Base-by-base conservation (phyloP, 2,329 filamentous ascomycete species). In the Xylaria sp. region DNA sequence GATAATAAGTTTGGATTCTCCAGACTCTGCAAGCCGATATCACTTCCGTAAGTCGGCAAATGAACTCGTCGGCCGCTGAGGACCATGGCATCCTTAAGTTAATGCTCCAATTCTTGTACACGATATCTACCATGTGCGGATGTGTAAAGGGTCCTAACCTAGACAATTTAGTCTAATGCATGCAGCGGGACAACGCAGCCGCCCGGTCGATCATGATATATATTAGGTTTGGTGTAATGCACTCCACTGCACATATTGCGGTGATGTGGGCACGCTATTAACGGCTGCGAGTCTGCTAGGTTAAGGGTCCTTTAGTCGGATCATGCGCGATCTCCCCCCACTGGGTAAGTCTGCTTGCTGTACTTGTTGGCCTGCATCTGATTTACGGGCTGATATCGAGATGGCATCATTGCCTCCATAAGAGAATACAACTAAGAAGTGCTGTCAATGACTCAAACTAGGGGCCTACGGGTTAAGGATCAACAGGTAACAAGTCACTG, bases 181-280 rank as follows among this genome's bases (percentile, higher is more conserved):
- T 51, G 59, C 23, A 1, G 20, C 20, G 26, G 59, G 58, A 38
- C 56, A 23, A 31, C 38, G 17, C 40, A 20, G 59, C 28, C 48
- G 31, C 38, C 26, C 40, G 40, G 59, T 54, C 48, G 59, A 62
- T 62, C 59, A 42, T 54, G 31, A 46, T 15, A 42, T 53, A 23
- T 26, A 62, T 53, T 49, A 9, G 59, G 59, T 9, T 23, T 53
- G 59, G 44, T 31, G 59, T 51, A 9, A 49, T 61, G 20, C 44
- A 13, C 11, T 26, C 44, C 13, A 48, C 20, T 58, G 38, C 11
- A 57, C 31, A n/a, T 10, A 26, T 36, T 38, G 3, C 33, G 10
- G 33, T 36, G 33, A 4, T 36, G 33, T 36, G 33, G 33, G 33
- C 11, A 36, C 36, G 11, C 36, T 15, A 36, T 36, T 10, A 38